phyloP scores from a whole-genome alignment of 2,329 filamentous ascomycete genomes.

The Aspergillus jensenii region DNA sequence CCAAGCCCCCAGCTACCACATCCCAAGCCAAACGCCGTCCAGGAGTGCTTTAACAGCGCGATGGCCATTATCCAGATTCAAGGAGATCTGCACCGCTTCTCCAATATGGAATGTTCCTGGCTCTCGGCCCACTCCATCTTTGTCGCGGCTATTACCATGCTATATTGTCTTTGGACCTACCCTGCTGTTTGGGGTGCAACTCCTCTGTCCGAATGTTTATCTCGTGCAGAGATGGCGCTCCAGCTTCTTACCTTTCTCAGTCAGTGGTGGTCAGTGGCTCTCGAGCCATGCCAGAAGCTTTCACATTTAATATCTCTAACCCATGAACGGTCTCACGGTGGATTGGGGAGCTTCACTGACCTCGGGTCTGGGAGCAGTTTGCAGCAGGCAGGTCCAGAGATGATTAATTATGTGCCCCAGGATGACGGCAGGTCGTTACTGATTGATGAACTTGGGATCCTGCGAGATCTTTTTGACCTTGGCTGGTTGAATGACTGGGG shows the following conservation, averaged over 20 bases:
- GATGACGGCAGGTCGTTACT: background rate
- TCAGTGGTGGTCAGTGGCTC: slow-evolving; percentile 1
- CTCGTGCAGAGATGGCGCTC: background rate
- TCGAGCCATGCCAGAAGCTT: slow-evolving; percentile 2
- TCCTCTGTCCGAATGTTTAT: background rate
- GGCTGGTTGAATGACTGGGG: slow-evolving; percentile 5
- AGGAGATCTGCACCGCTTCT: slow-evolving; percentile 1
- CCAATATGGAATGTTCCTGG: slow-evolving; percentile 8
- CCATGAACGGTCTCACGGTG: background rate
- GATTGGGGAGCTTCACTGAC: too few relatives aligned
- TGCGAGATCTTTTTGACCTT: slow-evolving; percentile 3
- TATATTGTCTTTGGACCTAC: background rate
- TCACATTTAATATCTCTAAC: background rate
- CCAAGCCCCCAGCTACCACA: background rate
- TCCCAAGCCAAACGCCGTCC: background rate
- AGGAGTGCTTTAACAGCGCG: slow-evolving; percentile 3
- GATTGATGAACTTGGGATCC: slow-evolving; percentile 5
- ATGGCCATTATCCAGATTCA: slow-evolving; percentile 1
- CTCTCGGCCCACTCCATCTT: slow-evolving; percentile 4
- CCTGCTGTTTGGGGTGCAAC: background rate
- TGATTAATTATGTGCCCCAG: background rate
- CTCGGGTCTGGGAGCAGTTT: too few relatives aligned
- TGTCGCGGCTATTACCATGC: slow-evolving; percentile 2
- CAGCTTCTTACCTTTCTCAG: background rate
- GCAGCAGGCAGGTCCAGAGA: background rate